Evolutionary conservation across 768 basidiomycete species (phyloP), one percentile per base, ranked within the genome.

Genomic region (Boletus rufocinnamomeus): DNA sequence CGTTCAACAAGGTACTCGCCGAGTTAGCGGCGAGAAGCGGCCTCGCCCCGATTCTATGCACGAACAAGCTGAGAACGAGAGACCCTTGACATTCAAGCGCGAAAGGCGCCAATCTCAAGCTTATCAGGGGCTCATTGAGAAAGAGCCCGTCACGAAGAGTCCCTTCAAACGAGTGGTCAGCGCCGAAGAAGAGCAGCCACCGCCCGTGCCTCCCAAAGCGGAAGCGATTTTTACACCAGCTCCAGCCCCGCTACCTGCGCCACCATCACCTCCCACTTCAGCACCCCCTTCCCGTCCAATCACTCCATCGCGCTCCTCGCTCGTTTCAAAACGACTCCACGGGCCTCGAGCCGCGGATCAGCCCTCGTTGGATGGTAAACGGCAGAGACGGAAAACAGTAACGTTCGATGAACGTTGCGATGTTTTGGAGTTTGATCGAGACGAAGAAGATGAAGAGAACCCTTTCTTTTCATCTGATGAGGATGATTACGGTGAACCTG

Each of bases 401-500:
- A 89, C 84, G 1, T 95, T 89, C 57, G 82, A 87, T 69, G 87
- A 90, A 61, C 80, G 84, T 13, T 90, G 88, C 63, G 91, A 94
- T 60, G 91, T 95, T 13, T 72, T 93, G 32, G 91, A 93, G 67
- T 92, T 91, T 68, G 87, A 90, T 56, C 75, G 80, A 21, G 88
- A 85, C 14, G 82, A 89, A 48, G 88, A 83, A 51, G 79, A 78
- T 6, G 79, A 78, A 6, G 77, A 77, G 52, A 76, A 82, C 56
- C 75, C 80, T 3, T 83, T 83, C 50, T 69, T 76, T 66, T 79
- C 75, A 28, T 68, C 71, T 16, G 72, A 74, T 30, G 77, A 76
- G 21, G 69, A 75, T 48, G 65, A 73, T 48, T 66, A 67, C 46
- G 54, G 66, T 53, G 49, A 64, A 59, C 28, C 60, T 50, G 66